phyloP scores from a whole-genome alignment of 345 rosid species.

The Syzygium aromaticum region DNA sequence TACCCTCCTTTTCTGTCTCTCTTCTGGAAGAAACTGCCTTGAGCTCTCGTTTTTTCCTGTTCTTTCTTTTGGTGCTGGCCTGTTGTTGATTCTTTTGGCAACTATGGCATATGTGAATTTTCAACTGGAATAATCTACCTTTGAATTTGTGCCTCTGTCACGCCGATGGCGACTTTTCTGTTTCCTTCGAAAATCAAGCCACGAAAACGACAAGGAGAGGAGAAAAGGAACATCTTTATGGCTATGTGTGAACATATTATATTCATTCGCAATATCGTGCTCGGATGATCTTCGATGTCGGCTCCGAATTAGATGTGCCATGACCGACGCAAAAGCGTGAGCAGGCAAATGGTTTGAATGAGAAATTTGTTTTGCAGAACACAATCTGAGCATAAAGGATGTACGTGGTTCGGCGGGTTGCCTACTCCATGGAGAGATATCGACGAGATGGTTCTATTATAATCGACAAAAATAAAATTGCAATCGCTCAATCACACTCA shows the following conservation, averaged over 20 bases:
- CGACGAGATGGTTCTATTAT: not conserved
- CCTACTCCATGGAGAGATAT: not conserved
- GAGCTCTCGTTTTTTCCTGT: not conserved
- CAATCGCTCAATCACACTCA: not conserved
- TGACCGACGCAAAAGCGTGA: rapidly evolving
- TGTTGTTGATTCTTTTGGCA: not conserved
- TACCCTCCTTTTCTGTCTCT: not conserved
- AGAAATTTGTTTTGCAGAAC: not conserved
- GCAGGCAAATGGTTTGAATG: not conserved
- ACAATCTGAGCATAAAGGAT: not conserved
- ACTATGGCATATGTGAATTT: not conserved
- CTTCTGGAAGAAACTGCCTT: not conserved
- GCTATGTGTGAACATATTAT: not conserved
- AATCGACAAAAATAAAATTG: no score
- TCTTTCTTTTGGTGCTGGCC: not conserved
- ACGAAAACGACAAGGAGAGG: not conserved
- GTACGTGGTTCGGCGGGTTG: not conserved
- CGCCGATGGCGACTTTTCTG: not conserved
- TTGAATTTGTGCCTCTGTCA: not conserved
- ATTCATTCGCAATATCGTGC: not conserved
- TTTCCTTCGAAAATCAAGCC: not conserved
- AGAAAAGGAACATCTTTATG: not conserved
- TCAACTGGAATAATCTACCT: not conserved
- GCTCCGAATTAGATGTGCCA: not conserved
- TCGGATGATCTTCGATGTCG: not conserved